Percentiles rank a stretch among this genome's conserved stretches.
Evolutionary conservation across 192 early-diverging fungal species (phyloP).

Genomic region (Rhizophagus prolifer): DNA sequence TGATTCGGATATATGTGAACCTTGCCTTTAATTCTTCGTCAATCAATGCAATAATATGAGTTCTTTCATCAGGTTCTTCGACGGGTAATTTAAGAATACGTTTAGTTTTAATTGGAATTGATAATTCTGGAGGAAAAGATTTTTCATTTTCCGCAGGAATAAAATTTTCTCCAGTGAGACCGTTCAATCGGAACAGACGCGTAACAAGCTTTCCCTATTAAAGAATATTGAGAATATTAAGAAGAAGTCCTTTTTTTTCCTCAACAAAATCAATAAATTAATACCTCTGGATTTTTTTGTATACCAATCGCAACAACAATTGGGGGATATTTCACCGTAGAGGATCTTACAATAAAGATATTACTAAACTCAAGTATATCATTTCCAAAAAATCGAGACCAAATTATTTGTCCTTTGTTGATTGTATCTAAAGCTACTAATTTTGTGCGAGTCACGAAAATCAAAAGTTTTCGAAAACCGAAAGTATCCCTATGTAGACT

Average conservation of each 20-base stretch:
- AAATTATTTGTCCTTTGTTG: conserved; percentile 70
- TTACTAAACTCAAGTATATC: conserved; percentile 43
- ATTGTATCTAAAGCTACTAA: conserved; percentile 81
- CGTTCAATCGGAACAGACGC: conserved; percentile 59
- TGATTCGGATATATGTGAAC: conserved; percentile 64
- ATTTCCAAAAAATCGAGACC: conserved; percentile 61
- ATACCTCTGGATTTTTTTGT: conserved; percentile 34
- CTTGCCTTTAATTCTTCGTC: conserved; percentile 53
- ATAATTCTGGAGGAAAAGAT: conserved; percentile 38
- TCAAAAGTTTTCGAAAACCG: conserved; percentile 87
- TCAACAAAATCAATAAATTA: neutral
- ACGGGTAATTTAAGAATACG: conserved; percentile 63
- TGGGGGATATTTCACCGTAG: conserved; percentile 72
- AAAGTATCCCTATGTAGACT: conserved; percentile 60
- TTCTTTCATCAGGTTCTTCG: conserved; percentile 62
- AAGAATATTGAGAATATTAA: neutral
- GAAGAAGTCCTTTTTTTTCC: no score
- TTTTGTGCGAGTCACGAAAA: conserved; percentile 76
- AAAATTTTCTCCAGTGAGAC: conserved; percentile 62
- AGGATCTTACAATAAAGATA: conserved; percentile 52
- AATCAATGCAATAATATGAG: conserved; percentile 50
- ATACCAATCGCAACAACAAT: conserved; percentile 62
- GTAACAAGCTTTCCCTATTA: conserved; percentile 33
- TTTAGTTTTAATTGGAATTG: conserved; percentile 37
- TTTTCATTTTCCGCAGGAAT: conserved; percentile 29